Conservation (phyloP, 148 eudicot genomes). For the Rheum nobile region DNA sequence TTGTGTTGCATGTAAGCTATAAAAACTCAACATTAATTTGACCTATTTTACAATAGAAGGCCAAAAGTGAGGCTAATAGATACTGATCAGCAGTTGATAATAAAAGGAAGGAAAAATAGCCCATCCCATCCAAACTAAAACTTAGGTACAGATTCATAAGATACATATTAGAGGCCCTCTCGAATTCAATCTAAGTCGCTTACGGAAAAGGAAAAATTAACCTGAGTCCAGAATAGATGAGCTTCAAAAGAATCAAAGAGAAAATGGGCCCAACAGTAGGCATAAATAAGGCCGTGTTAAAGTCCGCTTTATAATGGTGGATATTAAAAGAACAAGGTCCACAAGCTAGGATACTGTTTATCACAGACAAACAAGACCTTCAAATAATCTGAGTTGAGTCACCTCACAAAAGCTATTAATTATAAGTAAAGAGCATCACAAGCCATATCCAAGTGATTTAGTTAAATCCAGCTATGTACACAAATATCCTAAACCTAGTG, state of each 20-base stretch:
- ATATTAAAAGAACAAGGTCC: background rate
- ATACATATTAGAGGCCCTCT: background rate
- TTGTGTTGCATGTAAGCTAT: background rate
- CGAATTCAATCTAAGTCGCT: background rate
- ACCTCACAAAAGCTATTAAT: conserved; percentile 10
- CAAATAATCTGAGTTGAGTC: conserved; percentile 7
- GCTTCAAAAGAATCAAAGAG: background rate
- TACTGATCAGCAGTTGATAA: background rate
- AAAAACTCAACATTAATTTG: background rate
- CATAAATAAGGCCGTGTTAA: background rate
- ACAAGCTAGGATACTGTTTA: background rate
- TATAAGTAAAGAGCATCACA: background rate
- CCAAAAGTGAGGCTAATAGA: background rate
- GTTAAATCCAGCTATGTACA: background rate
- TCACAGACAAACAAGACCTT: conserved; percentile 7
- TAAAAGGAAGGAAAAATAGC: background rate
- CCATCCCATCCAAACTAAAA: background rate
- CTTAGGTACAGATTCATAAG: background rate
- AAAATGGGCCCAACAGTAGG: conserved; percentile 1
- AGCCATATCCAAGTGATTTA: conserved; percentile 3
- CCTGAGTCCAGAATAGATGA: background rate
- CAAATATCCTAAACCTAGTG: background rate
- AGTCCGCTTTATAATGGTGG: background rate
- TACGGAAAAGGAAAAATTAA: background rate
- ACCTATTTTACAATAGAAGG: background rate